Evolutionary conservation across 2,329 filamentous ascomycete species (phyloP), one percentile per base, ranked within the genome.

Genomic region (Chrysosporium queenslandicum): DNA sequence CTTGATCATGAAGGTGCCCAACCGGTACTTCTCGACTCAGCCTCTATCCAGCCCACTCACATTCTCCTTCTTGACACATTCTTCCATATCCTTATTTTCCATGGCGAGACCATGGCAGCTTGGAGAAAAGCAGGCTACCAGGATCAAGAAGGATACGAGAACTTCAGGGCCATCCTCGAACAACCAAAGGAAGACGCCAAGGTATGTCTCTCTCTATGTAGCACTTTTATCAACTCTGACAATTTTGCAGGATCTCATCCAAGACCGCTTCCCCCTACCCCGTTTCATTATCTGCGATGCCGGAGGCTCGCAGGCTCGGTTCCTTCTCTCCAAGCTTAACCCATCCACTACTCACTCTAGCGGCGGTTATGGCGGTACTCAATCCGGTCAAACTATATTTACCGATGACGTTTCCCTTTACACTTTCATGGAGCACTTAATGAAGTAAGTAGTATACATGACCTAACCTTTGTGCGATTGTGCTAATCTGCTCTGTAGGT

Each of bases 11-110:
- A 97, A 55, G 90, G 90, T 23, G 85, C 87, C 43, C 82, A 90
- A 58, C 91, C 92, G 1, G 92, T 98, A n/a, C 75, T 98, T 21
- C 79, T 98, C 32, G 92, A 98, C 68, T 97, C 91, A 12, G 90
- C 89, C 32, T 96, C 89, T 4, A 98, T 98, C 61, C 91, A 97
- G 66, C 85, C 89, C 8, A 87, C 90, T 20, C 94, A 95, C 55
- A 87, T 97, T 55, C 79, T 98, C 47, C 81, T 98, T 9, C 83
- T 98, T 52, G 92, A 98, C 64, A 97, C 92, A 0, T 98, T 98
- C 77, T 98, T 98, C 80, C 92, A 98, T 68, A 98, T 98, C 56
- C 81, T 98, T 52, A 98, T 98, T 62, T 98, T 97, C 80, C 90
- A 98, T 63, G 92, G 92, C 57, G 91, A 98, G 75, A 97, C 91